These are phyloP conservation scores for Suhomyces bribrorum DNA, from an alignment of 1,139 yeast species.

Conservation along the genomic window DNA sequence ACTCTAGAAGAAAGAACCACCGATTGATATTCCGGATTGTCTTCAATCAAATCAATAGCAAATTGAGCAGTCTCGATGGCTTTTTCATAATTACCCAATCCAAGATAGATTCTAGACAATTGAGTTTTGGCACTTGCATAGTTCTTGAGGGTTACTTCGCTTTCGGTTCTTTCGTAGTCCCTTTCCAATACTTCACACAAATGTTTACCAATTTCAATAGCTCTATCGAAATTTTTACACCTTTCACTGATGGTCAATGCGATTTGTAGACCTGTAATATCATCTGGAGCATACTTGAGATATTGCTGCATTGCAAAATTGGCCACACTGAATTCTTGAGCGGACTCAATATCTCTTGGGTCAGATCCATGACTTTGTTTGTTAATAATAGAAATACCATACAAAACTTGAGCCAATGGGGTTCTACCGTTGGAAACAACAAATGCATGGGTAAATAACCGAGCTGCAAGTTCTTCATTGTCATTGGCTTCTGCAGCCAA, in stretches of 20 bases:
- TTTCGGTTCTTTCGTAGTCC: constrained; percentile 59
- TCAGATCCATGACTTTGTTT: constrained; percentile 44
- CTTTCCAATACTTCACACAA: constrained; percentile 55
- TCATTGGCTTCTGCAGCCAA: constrained; percentile 64
- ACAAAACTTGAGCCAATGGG: constrained; percentile 70
- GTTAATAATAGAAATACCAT: constrained; percentile 60
- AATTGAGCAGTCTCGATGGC: constrained; percentile 66
- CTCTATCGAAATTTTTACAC: constrained; percentile 58
- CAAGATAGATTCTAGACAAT: constrained; percentile 69
- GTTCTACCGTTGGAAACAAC: constrained; percentile 72
- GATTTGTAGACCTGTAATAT: constrained; percentile 60
- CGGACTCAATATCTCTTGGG: constrained; percentile 55
- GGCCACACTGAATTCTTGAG: constrained; percentile 68
- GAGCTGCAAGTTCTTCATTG: constrained; percentile 50
- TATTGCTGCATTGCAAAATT: constrained; percentile 73
- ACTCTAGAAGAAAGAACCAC: constrained; percentile 59
- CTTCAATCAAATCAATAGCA: constrained; percentile 50
- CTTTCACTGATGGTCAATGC: constrained; percentile 69
- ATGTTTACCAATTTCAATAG: constrained; percentile 48
- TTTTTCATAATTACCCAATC: constrained; percentile 50
- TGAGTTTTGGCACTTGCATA: constrained; percentile 67
- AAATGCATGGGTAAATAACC: constrained; percentile 74
- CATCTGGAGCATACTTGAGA: constrained; percentile 65
- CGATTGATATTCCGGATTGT: constrained; percentile 13
- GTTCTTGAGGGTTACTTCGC: constrained; percentile 44